These are phyloP conservation scores for Alternaria panax DNA, from an alignment of 2,329 filamentous ascomycete genomes.

Conservation along the genomic window DNA sequence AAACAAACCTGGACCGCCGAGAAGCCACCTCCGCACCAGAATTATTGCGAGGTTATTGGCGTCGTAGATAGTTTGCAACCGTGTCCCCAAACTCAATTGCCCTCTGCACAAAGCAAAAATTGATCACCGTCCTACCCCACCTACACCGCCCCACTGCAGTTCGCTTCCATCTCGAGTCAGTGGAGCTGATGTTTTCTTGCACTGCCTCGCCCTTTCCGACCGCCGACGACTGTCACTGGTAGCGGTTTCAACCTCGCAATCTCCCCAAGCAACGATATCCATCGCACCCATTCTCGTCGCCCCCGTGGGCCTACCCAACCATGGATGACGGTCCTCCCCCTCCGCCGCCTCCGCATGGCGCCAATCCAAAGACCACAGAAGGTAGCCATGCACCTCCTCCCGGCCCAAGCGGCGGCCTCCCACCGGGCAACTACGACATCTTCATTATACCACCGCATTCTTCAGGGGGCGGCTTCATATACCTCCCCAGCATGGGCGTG, in stretches of 20 bases:
- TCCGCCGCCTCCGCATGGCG: slow-evolving; percentile 85
- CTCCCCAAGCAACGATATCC: slow-evolving; percentile 15
- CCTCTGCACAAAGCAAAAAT: slow-evolving; percentile 6
- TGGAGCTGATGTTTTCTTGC: slow-evolving; percentile 38
- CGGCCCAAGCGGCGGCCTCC: slow-evolving; percentile 64
- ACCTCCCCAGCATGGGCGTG: slow-evolving; percentile 86
- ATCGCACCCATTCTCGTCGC: slow-evolving; percentile 25
- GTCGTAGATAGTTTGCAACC: slow-evolving; percentile 11
- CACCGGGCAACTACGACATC: slow-evolving; percentile 93
- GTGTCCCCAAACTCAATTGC: slow-evolving; percentile 12
- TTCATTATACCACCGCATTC: slow-evolving; percentile 96
- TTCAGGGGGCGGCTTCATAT: slow-evolving; percentile 86
- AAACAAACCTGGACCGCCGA: slow-evolving; percentile 24
- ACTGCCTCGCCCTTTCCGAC: slow-evolving; percentile 23
- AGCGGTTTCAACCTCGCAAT: not conserved
- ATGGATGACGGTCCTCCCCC: slow-evolving; percentile 65
- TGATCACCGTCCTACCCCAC: slow-evolving; percentile 10
- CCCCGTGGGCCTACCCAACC: slow-evolving; percentile 35
- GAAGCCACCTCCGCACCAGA: slow-evolving; percentile 12
- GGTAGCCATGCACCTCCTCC: slow-evolving; percentile 36
- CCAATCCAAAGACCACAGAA: slow-evolving; percentile 69
- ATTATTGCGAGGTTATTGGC: not conserved
- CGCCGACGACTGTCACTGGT: slow-evolving; percentile 14
- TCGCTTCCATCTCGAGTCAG: slow-evolving; percentile 24
- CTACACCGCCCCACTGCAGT: slow-evolving; percentile 6